Evolutionary conservation across 768 basidiomycete genomes (phyloP).

Genomic region (Clitopilus hobsonii): DNA sequence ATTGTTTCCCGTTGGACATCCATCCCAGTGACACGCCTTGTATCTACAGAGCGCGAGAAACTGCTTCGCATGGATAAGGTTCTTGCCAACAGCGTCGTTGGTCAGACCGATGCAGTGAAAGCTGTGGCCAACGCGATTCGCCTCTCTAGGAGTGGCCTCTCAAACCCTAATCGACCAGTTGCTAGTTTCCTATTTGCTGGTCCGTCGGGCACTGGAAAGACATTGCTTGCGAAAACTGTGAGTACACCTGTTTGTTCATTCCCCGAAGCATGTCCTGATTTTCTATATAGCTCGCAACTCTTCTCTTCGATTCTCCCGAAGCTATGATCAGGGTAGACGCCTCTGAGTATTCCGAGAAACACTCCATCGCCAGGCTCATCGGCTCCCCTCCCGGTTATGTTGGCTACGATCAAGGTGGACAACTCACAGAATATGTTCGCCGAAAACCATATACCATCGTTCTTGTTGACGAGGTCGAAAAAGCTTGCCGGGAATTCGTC

Average conservation of each 20-base stretch:
- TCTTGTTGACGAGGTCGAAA: conserved; percentile 87
- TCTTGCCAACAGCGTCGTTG: conserved; percentile 73
- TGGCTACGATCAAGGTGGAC: conserved; percentile 86
- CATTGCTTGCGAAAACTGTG: conserved; percentile 84
- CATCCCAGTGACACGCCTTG: conserved; percentile 82
- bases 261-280: conserved; percentile 2
- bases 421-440: conserved; percentile 90
- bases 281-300: conserved; percentile 63
- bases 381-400: conserved; percentile 82
- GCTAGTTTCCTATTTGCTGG: conserved; percentile 92
- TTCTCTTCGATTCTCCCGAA: conserved; percentile 88
- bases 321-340: conserved; percentile 93
- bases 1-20: conserved; percentile 93
- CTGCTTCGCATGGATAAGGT: conserved; percentile 82
- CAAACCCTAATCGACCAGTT: conserved; percentile 81
- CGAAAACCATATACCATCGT: conserved; percentile 88
- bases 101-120: conserved; percentile 87
- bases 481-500: conserved; percentile 67
- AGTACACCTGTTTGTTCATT: conserved; percentile 23
- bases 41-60: conserved; percentile 91
- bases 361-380: conserved; percentile 48
- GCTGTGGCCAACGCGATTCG: conserved; percentile 94
- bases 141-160: conserved; percentile 89
- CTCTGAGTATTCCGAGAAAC: conserved; percentile 85
- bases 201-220: conserved; percentile 91